Percentiles rank a stretch among this genome's conserved stretches.
phyloP scores from a whole-genome alignment of 2,329 filamentous ascomycete genomes.

The Xylaria sp. region DNA sequence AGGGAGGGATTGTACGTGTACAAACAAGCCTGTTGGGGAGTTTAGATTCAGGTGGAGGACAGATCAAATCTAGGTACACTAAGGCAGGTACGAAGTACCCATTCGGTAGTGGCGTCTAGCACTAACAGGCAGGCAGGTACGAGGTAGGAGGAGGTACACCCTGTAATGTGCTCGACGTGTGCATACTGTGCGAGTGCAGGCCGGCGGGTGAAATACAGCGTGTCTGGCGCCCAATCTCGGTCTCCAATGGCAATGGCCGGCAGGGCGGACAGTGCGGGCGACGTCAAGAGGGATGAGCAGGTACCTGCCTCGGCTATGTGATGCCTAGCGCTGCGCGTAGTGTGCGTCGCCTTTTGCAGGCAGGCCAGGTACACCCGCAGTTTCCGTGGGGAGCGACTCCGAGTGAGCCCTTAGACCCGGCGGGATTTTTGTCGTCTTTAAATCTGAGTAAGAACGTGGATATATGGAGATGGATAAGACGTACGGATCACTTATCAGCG shows the following conservation, averaged over 20 bases:
- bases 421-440: no score
- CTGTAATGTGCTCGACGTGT: neutral
- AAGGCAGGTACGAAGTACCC: neutral
- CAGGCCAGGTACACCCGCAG: no score
- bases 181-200: neutral
- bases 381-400: no score
- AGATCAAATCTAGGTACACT: neutral
- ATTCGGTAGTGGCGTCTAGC: neutral
- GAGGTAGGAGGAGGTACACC: neutral
- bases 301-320: neutral
- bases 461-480: no score
- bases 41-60: constrained; percentile 9
- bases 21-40: constrained; percentile 12
- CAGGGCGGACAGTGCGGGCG: neutral
- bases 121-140: neutral
- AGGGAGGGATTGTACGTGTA: constrained; percentile 16
- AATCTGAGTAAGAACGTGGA: no score
- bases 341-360: no score
- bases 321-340: neutral
- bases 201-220: neutral
- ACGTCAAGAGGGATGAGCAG: neutral
- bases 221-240: neutral
- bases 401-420: no score
- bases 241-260: neutral
- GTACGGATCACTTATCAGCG: no score